Evolutionary conservation across 805 yeast genomes (phyloP), one percentile per base, ranked within the genome.

Genomic region (Ascoidea tarda): DNA sequence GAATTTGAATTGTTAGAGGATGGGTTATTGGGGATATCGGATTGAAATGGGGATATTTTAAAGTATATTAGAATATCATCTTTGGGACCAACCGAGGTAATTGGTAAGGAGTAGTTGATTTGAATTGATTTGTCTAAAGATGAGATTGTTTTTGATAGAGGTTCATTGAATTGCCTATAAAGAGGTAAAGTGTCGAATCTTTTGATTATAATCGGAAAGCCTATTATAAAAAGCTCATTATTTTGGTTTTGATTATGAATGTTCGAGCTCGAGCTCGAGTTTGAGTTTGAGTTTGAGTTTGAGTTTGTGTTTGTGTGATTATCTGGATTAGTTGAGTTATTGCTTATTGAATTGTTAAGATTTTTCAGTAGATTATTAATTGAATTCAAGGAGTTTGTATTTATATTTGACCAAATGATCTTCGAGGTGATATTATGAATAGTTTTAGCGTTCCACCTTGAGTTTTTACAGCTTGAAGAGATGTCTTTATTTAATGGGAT

Each of bases 111-210:
- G 50, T 76, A 67, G 28, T 74, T 76, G 6, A 76, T 68, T 38
- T 73, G 59, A 8, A 76, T 69, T 54, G 72, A 76, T 8, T 70
- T 68, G 59, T 81, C 85, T 16, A 69, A 65, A 0, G 83, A 74
- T 14, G 64, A 67, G 4, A 66, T 66, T 1, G 67, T 62, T 54
- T 74, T 78, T 10, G 69, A 61, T 0, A 77, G 63, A 0, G 80
- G 75, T 57, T 80, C 82, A 56, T 74, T 75, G 59, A 72, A 80
- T 58, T 79, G 77, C 32, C 78, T 64, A 54, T 72, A 75, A 5
- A 78, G 66, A 1, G 87, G 86, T 32, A 81, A 65, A 5, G 77
- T 70, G 54, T 78, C 82, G 60, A 76, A 82, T 32, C 75, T 62
- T 54, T 78, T 80, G 31, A 82, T 74, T 5, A 76, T 73, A 0